Base-by-base conservation (phyloP, 805 yeast species). In the Kockiozyma suomiensis region DNA sequence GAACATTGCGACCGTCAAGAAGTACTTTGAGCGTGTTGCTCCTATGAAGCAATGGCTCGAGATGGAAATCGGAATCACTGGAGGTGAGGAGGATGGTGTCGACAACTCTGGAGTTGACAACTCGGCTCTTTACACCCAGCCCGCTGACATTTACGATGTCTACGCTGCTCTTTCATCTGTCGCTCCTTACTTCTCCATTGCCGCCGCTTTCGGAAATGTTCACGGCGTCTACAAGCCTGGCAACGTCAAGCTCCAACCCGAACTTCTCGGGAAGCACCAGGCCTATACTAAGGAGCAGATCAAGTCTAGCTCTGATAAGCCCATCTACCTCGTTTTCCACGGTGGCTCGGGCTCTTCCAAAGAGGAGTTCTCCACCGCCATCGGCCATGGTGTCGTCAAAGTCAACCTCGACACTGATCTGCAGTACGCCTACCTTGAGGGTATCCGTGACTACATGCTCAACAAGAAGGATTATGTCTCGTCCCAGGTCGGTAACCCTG, bases 41-140 rank as follows among this genome's bases (percentile, higher is more conserved):
- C 90, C 88, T 81, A 82, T 93, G 85, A 82, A 85, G 81, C 98
- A 93, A 83, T 94, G 94, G 94, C 85, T 94, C 76, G 99, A 94
- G 85, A 94, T 94, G 99, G 99, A 94, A 84, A 94, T 94, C 76
- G 99, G 99, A 86, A 94, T 94, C 86, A 94, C 99, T 77, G 99
- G 99, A 82, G 99, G 99, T 87, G 99, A 94, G 84, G 99, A 94
- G 82, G 99, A 94, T 76, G 99, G 99, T 86, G 99, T 94, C 74
- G 94, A 94, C 87, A 94, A 94, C 85, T 96, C 93, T 80, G 83
- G 85, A 77, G 97, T 90, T 69, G 84, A 85, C 75, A 87, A 88
- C 81, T 91, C 88, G 66, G 77, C 88, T 67, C 82, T 94, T 73
- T 94, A 93, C 88, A 94, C 99, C 71, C 85, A 86, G 72, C 90